These are phyloP conservation scores for Solanum acaule DNA, from an alignment of 257 asterid species.

Conservation along the genomic window DNA sequence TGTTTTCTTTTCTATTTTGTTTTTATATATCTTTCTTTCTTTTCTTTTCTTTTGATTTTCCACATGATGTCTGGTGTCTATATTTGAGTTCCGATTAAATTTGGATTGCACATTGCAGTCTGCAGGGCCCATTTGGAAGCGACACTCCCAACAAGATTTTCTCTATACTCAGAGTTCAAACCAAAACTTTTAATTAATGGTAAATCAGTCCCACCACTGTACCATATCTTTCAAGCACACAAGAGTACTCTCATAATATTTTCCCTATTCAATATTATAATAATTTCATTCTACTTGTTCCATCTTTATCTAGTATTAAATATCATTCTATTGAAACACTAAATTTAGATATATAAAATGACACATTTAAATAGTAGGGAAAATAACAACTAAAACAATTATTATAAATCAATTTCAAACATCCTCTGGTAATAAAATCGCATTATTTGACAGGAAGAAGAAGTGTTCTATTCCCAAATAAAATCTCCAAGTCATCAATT, in stretches of 20 bases:
- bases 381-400: neutral
- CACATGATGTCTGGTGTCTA: too few relatives aligned
- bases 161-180: rapidly evolving
- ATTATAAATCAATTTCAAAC: neutral
- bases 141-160: too few relatives aligned
- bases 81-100: too few relatives aligned
- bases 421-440: neutral
- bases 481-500: rapidly evolving
- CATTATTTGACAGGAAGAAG: neutral
- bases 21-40: neutral
- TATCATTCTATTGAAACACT: neutral
- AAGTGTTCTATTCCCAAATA: neutral
- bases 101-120: rapidly evolving
- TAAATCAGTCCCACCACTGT: rapidly evolving
- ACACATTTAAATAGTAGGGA: neutral
- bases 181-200: rapidly evolving
- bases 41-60: too few relatives aligned
- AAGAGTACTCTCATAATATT: neutral
- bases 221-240: neutral
- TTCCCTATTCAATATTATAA: neutral
- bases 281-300: neutral
- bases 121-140: rapidly evolving
- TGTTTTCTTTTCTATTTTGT: neutral
- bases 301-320: neutral
- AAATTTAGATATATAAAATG: neutral